Conservation (phyloP, 495 filamentous ascomycete genomes). For the Cudoniella acicularis region DNA sequence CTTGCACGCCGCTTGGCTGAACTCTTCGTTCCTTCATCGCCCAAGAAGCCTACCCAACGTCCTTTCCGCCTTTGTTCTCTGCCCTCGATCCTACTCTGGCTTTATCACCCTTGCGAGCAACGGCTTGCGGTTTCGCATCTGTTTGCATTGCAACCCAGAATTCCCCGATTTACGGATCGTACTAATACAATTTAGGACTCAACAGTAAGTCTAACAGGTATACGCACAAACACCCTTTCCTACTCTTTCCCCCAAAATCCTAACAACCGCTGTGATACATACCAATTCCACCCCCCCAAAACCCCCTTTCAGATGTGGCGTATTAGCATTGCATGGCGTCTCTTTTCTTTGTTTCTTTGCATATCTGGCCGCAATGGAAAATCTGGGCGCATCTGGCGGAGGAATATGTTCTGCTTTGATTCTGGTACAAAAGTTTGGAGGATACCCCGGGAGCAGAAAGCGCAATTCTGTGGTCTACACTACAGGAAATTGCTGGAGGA, state of each 20-base stretch:
- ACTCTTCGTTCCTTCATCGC: too few species aligned
- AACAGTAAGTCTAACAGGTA: slow-evolving; percentile 21
- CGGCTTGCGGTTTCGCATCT: not conserved
- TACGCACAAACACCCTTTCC: slow-evolving; percentile 14
- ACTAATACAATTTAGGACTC: slow-evolving; percentile 12
- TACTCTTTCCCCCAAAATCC: slow-evolving; percentile 20
- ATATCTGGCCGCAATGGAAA: not conserved
- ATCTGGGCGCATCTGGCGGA: not conserved
- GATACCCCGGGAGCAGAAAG: not conserved
- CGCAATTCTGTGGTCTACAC: not conserved
- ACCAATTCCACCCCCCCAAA: slow-evolving; percentile 6
- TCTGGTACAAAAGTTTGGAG: not conserved
- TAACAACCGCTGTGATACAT: slow-evolving; percentile 14
- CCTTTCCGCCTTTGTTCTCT: too few species aligned
- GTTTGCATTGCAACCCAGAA: not conserved
- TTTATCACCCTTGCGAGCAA: not conserved
- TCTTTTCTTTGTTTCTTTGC: slow-evolving; percentile 5
- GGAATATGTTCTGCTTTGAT: not conserved
- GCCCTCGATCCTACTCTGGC: too few species aligned
- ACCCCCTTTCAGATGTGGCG: slow-evolving; percentile 6
- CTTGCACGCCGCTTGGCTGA: too few species aligned
- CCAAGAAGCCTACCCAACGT: not conserved
- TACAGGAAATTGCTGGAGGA: not conserved
- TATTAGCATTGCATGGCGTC: slow-evolving; percentile 13
- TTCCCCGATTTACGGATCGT: not conserved